A percentile compares a stretch with the other conserved stretches of the same genome.
phyloP scores from a whole-genome alignment of 768 basidiomycete species.

The Lactifluus echinatus region DNA sequence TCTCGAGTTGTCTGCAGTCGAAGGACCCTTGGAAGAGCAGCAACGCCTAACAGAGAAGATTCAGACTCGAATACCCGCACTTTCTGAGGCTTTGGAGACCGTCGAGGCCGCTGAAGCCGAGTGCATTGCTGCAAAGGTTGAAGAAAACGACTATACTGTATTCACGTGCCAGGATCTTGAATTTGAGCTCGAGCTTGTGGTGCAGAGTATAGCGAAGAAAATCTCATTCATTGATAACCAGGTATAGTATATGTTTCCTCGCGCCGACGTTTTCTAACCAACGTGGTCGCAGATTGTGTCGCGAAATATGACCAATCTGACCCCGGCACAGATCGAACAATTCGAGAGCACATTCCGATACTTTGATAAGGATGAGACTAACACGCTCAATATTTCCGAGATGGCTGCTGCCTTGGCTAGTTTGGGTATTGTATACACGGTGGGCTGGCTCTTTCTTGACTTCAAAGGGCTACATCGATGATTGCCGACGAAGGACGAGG shows the following conservation, averaged over 20 bases:
- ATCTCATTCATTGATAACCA: constrained; percentile 97
- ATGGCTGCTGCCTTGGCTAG: constrained; percentile 93
- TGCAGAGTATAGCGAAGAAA: constrained; percentile 78
- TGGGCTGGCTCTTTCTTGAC: constrained; percentile 27
- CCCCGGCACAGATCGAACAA: constrained; percentile 92
- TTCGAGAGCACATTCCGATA: constrained; percentile 97
- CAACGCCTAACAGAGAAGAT: constrained; percentile 58
- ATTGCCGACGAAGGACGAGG: constrained; percentile 54
- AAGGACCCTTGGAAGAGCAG: constrained; percentile 77
- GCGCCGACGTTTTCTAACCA: background rate
- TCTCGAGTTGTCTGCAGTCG: constrained; percentile 61
- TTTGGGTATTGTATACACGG: constrained; percentile 87
- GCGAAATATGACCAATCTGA: constrained; percentile 86
- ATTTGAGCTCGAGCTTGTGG: constrained; percentile 79
- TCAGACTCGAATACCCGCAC: constrained; percentile 55
- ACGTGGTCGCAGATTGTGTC: constrained; percentile 66
- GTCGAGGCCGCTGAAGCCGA: constrained; percentile 63
- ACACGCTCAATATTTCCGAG: constrained; percentile 76
- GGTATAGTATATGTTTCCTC: constrained; percentile 34
- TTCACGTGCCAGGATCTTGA: constrained; percentile 83
- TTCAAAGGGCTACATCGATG: background rate
- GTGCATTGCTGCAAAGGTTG: constrained; percentile 82
- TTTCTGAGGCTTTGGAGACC: constrained; percentile 45
- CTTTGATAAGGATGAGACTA: constrained; percentile 90
- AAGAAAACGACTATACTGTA: constrained; percentile 94